Evolutionary conservation across 2,329 filamentous ascomycete genomes (phyloP), one percentile per base, ranked within the genome.

Genomic region (Cercospora sp.): DNA sequence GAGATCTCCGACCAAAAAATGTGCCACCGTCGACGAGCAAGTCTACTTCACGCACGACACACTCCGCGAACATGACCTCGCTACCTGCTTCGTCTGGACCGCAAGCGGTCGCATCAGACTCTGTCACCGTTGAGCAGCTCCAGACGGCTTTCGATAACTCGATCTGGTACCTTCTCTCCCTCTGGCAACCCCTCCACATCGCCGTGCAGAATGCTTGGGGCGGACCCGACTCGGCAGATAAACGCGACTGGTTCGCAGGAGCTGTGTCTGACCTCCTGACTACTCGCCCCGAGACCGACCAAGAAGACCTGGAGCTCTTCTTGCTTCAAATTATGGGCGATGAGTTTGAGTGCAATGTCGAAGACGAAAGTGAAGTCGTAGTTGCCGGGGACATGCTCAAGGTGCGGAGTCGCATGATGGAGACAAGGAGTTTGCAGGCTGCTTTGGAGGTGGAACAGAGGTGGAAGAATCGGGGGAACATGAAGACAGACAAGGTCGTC

Each of bases 221-320:
- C 75, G 95, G 94, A 2, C 88, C 92, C 48, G 89, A 93, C 76
- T 90, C 89, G 23, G 80, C 85, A 69, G 93, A 96, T 80, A 98
- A 98, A 84, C 91, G 94, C 76, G 94, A 97, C 85, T 98, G 94
- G 94, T 92, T 99, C 76, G 94, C 92, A 62, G 94, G 93, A 71
- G 91, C 91, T 53, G 85, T 98, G 63, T 90, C 90, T 68, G 92
- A 97, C 28, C 88, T 97, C 70, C 90, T 97, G 74, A 83, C 76
- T 18, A 80, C 83, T 10, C 81, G 84, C 3, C 84, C 88, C 1
- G 83, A 88, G 65, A 89, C 91, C 10, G 91, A 97, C 73, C 64
- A 65, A 61, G 42, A 60, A 16, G 57, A 65, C 31, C 30, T 65
- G 16, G 64, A 65, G 51, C 40, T 53, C n/a, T 61, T 60, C 45